Evolutionary conservation across 306 rosid genomes (phyloP), one percentile per base, ranked within the genome.

Genomic region (Vicia sativa): DNA sequence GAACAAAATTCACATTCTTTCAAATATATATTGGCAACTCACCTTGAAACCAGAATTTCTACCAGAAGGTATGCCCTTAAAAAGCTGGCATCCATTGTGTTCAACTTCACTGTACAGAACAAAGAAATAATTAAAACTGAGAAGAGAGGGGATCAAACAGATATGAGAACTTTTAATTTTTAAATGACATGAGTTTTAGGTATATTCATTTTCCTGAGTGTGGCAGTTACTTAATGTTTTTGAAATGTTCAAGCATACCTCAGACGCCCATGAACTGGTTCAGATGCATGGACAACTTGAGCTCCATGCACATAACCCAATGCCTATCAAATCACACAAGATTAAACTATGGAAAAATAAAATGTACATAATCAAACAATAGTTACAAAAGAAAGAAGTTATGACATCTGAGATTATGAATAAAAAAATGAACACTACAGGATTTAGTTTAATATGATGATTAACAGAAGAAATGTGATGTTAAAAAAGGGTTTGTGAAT

Each of bases 301-400:
- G 96, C 97, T 34, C 99, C 99, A 67, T 93, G 92, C 64, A 80
- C 97, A 67, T 83, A 87, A 62, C 97, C 99, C 79, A 93, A 87
- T 70, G 99, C 99, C 99, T 93, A 79, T 46, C 65, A 65, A 46
- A 80, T 41, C 62, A 78, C 62, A 55, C 34, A 55, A 73, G 77
- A 66, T 52, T 69, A 45, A 60, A 61, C 37, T 23, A 46, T 14
- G n/a, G 58, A 62, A 77, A 14, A 34, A 50, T 50, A 19, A 50
- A 50, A 50, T 19, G 55, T 9, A 16, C 55, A 44, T 26, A 12
- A 57, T 31, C 35, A 61, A 62, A 34, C 18, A 66, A 71, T 45
- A 61, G 7, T 44, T 52, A 37, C 48, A 28, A 46, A 50, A 41
- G 37, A 50, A 63, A 65, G 13, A 67, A 71, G 65, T 28, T 28